Conservation (phyloP, 768 basidiomycete species). For the Rickenella mellea region DNA sequence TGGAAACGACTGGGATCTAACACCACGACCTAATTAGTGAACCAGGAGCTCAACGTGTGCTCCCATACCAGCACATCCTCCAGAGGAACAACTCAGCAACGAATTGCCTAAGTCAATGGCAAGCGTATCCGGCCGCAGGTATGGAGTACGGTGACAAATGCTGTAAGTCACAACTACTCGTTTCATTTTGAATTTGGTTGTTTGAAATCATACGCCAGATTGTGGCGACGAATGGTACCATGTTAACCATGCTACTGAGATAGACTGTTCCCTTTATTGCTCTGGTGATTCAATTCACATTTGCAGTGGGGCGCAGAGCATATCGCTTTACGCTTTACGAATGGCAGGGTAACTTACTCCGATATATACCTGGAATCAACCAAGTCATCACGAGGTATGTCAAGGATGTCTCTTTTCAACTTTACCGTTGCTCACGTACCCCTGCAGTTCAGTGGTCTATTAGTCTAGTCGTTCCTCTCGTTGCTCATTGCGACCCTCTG, state of each 20-base stretch:
- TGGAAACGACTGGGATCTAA: not conserved
- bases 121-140: constrained; percentile 64
- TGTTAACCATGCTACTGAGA: constrained; percentile 21
- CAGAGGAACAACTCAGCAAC: constrained; percentile 52
- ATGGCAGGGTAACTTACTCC: constrained; percentile 35
- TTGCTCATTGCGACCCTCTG: constrained; percentile 69
- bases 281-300: constrained; percentile 61
- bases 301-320: constrained; percentile 49
- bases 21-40: constrained; percentile 31
- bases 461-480: constrained; percentile 57
- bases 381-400: constrained; percentile 55
- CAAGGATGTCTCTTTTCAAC: constrained; percentile 59
- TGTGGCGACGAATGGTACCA: constrained; percentile 52
- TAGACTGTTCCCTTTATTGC: constrained; percentile 43
- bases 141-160: constrained; percentile 65
- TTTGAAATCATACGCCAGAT: constrained; percentile 26
- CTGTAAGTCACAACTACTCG: constrained; percentile 35
- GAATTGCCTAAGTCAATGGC: constrained; percentile 62
- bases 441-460: constrained; percentile 32
- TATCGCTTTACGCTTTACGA: constrained; percentile 46
- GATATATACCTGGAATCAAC: constrained; percentile 55
- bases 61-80: constrained; percentile 54
- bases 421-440: not conserved
- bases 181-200: not conserved
- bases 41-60: constrained; percentile 30